Conservation (phyloP, 768 basidiomycete species). For the Pleurotus pulmonarius region DNA sequence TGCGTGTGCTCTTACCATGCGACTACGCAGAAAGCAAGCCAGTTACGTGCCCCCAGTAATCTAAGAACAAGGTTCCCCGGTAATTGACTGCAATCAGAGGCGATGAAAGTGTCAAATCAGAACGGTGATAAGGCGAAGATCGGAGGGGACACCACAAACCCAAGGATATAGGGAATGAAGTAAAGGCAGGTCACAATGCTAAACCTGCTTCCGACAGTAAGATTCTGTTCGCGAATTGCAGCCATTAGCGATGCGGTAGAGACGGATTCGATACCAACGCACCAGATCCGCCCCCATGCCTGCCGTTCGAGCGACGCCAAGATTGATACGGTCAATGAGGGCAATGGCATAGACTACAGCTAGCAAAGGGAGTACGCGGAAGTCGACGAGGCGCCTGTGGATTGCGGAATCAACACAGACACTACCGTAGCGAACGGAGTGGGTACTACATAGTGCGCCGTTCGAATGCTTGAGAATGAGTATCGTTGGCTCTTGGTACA, state of each 20-base stretch:
- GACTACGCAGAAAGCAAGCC: constrained; percentile 36
- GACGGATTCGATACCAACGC: neutral
- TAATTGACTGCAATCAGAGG: constrained; percentile 30
- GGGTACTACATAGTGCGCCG: constrained; percentile 30
- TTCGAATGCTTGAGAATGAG: constrained; percentile 25
- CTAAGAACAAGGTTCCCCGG: constrained; percentile 42
- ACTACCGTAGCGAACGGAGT: neutral
- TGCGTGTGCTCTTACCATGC: constrained; percentile 27
- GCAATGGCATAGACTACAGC: constrained; percentile 37
- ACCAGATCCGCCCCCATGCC: constrained; percentile 40
- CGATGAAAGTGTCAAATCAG: neutral
- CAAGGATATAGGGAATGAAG: constrained; percentile 40
- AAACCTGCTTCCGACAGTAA: constrained; percentile 30
- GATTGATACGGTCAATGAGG: constrained; percentile 40
- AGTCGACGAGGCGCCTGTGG: constrained; percentile 36
- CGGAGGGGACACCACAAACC: constrained; percentile 23
- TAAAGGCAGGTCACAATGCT: constrained; percentile 40
- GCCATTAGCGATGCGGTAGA: neutral
- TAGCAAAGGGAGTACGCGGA: constrained; percentile 38
- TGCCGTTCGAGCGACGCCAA: constrained; percentile 38
- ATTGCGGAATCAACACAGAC: neutral
- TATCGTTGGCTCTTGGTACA: constrained; percentile 5
- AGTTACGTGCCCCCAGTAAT: constrained; percentile 39
- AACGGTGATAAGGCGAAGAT: neutral
- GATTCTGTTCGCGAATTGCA: constrained; percentile 19